Evolutionary conservation across 306 rosid species (phyloP), one percentile per base, ranked within the genome.

Genomic region (Fragaria iinumae): DNA sequence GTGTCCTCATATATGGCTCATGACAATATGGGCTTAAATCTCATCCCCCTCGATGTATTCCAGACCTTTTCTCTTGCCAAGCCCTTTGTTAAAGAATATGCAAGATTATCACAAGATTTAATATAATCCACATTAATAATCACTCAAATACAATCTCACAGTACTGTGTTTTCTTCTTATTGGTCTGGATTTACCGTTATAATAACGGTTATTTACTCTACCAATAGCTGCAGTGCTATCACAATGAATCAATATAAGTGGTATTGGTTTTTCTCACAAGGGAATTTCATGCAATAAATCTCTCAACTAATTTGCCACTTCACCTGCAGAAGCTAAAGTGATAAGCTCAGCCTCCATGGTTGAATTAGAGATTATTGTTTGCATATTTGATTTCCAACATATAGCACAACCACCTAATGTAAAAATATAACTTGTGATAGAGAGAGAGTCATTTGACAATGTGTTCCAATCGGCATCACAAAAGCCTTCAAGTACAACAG

Each of bases 161-260:
- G 4, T 27, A 60, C 4, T 27, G 1, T 32, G 34, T 32, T 64
- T 75, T 6, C 34, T 25, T 43, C 60, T 6, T 29, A 64, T 47
- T 20, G 21, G 21, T 65, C 1, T 62, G 14, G 8, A 75, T 32
- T 63, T 63, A 17, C 62, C 4, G 14, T 64, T 75, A 29, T 63
- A 64, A 29, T 62, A 75, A 45, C 0, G 0, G 34, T 75, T 64
- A 6, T 48, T 11, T 11, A 63, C 79, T 75, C 12, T 75, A 25
- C 48, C 71, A 75, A 75, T 47, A 1, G 57, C 1, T 20, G 62
- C 4, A 32, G 32, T 75, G 25, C 9, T 47, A 45, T 32, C 79
- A 74, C 57, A 74, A 23, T 60, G 4, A 20, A 74, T 74, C 10
- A 74, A 44, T 6, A 75, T 18, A 27, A 9, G 32, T 60, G 71